Percentiles rank a stretch among this genome's conserved stretches.
These are phyloP conservation scores for Conoideocrella luteorostrata DNA, from an alignment of 2,329 filamentous ascomycete species.

Conservation along the genomic window DNA sequence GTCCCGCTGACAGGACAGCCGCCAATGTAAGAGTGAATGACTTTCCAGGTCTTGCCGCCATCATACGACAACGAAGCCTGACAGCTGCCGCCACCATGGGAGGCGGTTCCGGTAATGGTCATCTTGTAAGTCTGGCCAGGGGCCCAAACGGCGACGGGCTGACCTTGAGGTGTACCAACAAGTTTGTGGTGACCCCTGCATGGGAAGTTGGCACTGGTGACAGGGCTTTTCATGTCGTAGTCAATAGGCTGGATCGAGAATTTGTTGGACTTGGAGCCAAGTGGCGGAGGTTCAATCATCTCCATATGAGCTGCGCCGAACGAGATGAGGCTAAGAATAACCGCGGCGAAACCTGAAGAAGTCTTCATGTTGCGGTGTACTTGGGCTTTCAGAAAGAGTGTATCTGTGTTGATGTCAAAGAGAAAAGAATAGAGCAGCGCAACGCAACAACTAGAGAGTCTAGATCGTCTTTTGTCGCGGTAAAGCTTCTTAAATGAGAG, in stretches of 20 bases:
- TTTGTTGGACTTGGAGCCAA: constrained; percentile 47
- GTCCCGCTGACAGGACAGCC: constrained; percentile 40
- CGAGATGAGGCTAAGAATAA: constrained; percentile 35
- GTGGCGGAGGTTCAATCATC: constrained; percentile 45
- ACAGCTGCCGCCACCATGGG: constrained; percentile 67
- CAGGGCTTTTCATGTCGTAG: constrained; percentile 65
- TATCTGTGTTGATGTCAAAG: too few relatives aligned
- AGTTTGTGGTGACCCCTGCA: constrained; percentile 61
- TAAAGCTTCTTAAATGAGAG: too few relatives aligned
- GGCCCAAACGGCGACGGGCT: constrained; percentile 52
- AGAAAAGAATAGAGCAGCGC: too few relatives aligned
- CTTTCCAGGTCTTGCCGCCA: constrained; percentile 61
- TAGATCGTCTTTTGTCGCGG: too few relatives aligned
- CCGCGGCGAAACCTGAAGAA: constrained; percentile 28
- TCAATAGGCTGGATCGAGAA: constrained; percentile 49
- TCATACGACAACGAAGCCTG: constrained; percentile 72
- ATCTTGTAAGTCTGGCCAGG: constrained; percentile 59
- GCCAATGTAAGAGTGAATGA: constrained; percentile 54
- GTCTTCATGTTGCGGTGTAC: constrained; percentile 31
- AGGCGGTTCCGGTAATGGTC: constrained; percentile 54
- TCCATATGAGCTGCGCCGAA: constrained; percentile 49
- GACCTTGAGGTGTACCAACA: constrained; percentile 41
- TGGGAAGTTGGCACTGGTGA: constrained; percentile 60
- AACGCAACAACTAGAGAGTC: too few relatives aligned
- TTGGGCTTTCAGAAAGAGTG: background rate